Evolutionary conservation across 495 filamentous ascomycete species (phyloP).

Genomic region (Aspergillus nidulans): DNA sequence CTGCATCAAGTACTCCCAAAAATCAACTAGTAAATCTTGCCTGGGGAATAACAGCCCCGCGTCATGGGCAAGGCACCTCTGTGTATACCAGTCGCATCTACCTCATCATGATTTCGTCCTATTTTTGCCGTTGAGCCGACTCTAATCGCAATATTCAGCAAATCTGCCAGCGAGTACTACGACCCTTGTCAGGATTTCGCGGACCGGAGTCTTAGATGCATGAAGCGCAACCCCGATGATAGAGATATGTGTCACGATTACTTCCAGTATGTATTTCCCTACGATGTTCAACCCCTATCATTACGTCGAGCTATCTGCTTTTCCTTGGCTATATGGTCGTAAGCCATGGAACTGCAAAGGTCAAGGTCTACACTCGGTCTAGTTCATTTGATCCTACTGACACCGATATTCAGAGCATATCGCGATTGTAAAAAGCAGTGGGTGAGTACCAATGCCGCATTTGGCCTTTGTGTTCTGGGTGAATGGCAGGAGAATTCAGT

Average conservation of each 20-base stretch:
- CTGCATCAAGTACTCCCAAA: not conserved
- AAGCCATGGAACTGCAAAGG: not conserved
- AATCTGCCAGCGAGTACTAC: slow-evolving; percentile 77
- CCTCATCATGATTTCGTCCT: not conserved
- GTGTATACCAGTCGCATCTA: not conserved
- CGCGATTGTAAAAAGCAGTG: slow-evolving; percentile 91
- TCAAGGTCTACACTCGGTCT: not conserved
- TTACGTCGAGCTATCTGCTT: not conserved
- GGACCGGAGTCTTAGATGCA: slow-evolving; percentile 73
- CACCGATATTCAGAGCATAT: slow-evolving; percentile 62
- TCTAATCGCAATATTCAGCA: slow-evolving; percentile 48
- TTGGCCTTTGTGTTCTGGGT: not conserved
- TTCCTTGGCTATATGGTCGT: not conserved
- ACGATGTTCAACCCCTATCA: slow-evolving; percentile 4
- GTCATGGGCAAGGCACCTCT: too few relatives aligned
- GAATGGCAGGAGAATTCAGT: not conserved
- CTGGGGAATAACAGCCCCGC: too few relatives aligned
- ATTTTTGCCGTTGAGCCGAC: slow-evolving; percentile 10
- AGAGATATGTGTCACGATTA: slow-evolving; percentile 86
- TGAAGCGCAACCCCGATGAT: slow-evolving; percentile 81
- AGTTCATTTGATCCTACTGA: slow-evolving; percentile 2
- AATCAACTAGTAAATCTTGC: too few relatives aligned
- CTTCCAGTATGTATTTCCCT: slow-evolving; percentile 67
- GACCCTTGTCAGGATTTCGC: slow-evolving; percentile 97
- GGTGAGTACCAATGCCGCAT: slow-evolving; percentile 51